These are phyloP conservation scores for Coprinopsis cinerea DNA, from an alignment of 768 basidiomycete genomes.

Conservation along the genomic window DNA sequence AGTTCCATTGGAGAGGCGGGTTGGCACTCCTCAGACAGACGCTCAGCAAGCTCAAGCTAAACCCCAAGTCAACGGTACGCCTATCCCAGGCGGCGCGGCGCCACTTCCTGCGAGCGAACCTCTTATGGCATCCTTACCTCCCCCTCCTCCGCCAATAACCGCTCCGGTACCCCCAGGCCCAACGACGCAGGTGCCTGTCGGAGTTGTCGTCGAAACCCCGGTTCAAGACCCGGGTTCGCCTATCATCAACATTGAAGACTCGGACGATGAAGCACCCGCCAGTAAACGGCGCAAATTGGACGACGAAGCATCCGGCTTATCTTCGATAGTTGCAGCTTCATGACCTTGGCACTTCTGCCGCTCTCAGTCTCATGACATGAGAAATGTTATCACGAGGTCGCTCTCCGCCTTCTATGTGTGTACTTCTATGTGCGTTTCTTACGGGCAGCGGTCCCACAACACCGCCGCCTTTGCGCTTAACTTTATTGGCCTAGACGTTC, in stretches of 20 bases:
- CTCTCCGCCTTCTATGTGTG: too few species aligned
- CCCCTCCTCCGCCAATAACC: constrained; percentile 24
- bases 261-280: constrained; percentile 48
- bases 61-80: not conserved
- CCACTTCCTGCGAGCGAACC: constrained; percentile 4
- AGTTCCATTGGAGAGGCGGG: constrained; percentile 28
- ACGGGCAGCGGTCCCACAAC: too few species aligned
- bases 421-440: too few species aligned
- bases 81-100: constrained; percentile 7
- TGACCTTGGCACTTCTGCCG: not conserved
- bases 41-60: not conserved
- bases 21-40: not conserved
- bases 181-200: too few species aligned
- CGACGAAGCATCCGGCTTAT: constrained; percentile 8
- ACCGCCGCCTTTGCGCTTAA: too few species aligned
- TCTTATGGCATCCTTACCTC: constrained; percentile 2
- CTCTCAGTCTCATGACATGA: not conserved
- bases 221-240: constrained; percentile 38
- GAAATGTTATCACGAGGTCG: too few species aligned
- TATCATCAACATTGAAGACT: constrained; percentile 59
- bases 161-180: not conserved
- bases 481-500: too few species aligned
- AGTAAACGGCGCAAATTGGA: constrained; percentile 53
- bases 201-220: constrained; percentile 13
- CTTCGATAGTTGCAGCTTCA: constrained; percentile 3